Base-by-base conservation (phyloP, 1,284 basidiomycete genomes). In the Ganoderma sinense region DNA sequence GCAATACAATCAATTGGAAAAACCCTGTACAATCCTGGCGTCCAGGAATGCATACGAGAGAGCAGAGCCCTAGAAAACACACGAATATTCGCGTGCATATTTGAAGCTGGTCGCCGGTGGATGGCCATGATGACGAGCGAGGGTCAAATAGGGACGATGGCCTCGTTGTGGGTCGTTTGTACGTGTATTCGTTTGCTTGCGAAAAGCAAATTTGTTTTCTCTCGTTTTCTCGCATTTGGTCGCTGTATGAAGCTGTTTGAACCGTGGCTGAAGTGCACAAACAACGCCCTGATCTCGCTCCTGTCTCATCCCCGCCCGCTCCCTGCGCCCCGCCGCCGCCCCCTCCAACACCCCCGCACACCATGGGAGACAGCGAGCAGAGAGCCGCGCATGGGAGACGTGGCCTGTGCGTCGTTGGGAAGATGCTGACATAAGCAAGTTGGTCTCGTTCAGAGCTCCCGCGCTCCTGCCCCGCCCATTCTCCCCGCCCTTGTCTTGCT, bases 201-300 rank as follows among this genome's bases (percentile, higher is more conserved):
- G 82, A 84, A 75, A 74, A 71, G 76, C 78, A 79, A 79, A 86
- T 84, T 87, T 91, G 89, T 91, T 90, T 90, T 90, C 88, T 84
- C 83, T 82, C 88, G 89, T 90, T 89, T 86, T 90, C 84, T 81
- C 86, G 82, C 84, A 87, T 91, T 91, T 91, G 90, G 84, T 85
- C 86, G 81, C 82, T 86, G 86, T 88, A 84, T 83, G 82, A 82
- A 82, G 83, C 82, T 88, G 88, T 87, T 89, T 80, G 72, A 73
- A 70, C 67, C 72, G 73, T 71, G 75, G 74, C 75, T 73, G 78
- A 82, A 81, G 82, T 81, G 84, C 81, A 84, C 78, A 79, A 78
- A 78, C 75, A 75, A 71, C 39, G 61, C 61, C 33, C 62, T 64
- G 29, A 26, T 48, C 67, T 64, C 71, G 41, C 68, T 64, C 64